Conservation (phyloP, 2,329 filamentous ascomycete genomes). For the Cryphonectria carpinicola region DNA sequence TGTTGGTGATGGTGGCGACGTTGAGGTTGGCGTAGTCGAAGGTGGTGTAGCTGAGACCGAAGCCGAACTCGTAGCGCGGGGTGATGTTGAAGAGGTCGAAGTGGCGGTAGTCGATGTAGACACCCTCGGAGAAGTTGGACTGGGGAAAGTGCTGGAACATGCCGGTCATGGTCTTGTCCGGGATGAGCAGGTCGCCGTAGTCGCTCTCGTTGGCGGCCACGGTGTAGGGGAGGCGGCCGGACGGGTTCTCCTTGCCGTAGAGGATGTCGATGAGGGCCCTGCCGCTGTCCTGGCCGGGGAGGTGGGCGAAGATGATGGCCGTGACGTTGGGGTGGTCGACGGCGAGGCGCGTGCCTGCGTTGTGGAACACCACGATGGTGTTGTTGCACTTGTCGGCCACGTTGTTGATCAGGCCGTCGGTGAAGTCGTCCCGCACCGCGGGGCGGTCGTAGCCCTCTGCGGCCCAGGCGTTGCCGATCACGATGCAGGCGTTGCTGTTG, state of each 20-base stretch:
- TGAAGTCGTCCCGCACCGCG: conserved; percentile 67
- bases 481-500: conserved; percentile 63
- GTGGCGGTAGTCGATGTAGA: conserved; percentile 58
- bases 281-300: conserved; percentile 67
- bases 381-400: conserved; percentile 63
- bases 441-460: conserved; percentile 72
- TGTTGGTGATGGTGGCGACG: conserved; percentile 36
- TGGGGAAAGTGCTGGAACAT: conserved; percentile 54
- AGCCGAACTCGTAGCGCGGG: conserved; percentile 59
- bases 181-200: conserved; percentile 52
- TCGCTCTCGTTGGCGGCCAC: conserved; percentile 60
- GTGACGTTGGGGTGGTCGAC: conserved; percentile 68
- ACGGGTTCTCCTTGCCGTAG: conserved; percentile 60
- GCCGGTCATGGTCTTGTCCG: conserved; percentile 45
- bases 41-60: conserved; percentile 59
- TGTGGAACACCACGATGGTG: conserved; percentile 69
- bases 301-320: conserved; percentile 64
- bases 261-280: conserved; percentile 57
- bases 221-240: conserved; percentile 64
- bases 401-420: conserved; percentile 58
- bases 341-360: conserved; percentile 62
- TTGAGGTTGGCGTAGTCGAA: conserved; percentile 52
- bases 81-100: conserved; percentile 54
- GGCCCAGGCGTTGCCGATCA: conserved; percentile 69
- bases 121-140: conserved; percentile 54